phyloP scores from a whole-genome alignment of 2,329 filamentous ascomycete species.

The Colletotrichum endophyticum region DNA sequence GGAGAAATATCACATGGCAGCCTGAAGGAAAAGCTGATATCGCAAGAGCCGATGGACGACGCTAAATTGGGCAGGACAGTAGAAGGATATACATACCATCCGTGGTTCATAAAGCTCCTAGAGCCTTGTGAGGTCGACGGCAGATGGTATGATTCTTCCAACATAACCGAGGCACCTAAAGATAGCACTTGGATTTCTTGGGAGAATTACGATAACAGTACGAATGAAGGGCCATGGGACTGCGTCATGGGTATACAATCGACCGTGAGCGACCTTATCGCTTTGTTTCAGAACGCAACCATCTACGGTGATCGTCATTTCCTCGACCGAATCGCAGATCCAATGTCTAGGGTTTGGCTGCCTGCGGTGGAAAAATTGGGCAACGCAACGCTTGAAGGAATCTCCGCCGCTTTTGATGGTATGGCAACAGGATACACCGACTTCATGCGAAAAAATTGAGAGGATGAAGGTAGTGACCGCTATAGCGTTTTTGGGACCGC shows the following conservation, averaged over 20 bases:
- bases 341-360: too few relatives aligned
- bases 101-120: background rate
- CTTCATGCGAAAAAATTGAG: background rate
- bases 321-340: too few relatives aligned
- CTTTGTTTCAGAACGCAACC: too few relatives aligned
- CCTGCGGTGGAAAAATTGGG: background rate
- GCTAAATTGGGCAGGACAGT: too few relatives aligned
- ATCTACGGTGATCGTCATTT: too few relatives aligned
- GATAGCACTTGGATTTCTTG: background rate
- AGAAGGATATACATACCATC: too few relatives aligned
- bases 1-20: too few relatives aligned
- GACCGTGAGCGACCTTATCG: too few relatives aligned
- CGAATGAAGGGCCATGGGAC: too few relatives aligned
- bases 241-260: too few relatives aligned
- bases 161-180: accelerated
- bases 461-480: background rate
- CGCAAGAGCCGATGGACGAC: background rate
- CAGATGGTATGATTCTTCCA: background rate
- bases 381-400: background rate
- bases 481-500: background rate
- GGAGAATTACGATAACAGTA: too few relatives aligned
- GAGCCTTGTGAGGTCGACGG: background rate
- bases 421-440: background rate
- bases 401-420: background rate
- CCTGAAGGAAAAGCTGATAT: background rate